A percentile compares a stretch with the other conserved stretches of the same genome.
These are phyloP conservation scores for Basidiobolus meristosporus DNA, from an alignment of 371 early-diverging fungal genomes.

Conservation along the genomic window DNA sequence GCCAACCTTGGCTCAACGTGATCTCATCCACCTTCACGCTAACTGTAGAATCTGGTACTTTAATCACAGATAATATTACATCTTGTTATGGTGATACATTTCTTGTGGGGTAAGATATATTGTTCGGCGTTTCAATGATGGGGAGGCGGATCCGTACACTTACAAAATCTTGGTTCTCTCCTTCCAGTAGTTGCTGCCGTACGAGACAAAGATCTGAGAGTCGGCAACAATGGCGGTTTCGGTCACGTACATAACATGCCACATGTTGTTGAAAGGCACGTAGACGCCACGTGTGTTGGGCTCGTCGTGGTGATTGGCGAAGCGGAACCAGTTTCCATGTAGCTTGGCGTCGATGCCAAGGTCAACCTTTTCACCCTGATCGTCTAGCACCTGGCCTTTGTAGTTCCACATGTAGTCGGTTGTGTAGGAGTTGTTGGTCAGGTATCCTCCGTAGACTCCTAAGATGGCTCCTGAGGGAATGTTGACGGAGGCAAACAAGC, in stretches of 20 bases:
- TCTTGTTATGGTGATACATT: too few species aligned
- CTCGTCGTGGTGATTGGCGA: constrained; percentile 4
- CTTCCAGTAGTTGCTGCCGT: constrained; percentile 3
- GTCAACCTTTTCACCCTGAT: neutral
- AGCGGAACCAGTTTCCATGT: constrained; percentile 3
- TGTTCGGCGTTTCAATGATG: too few species aligned
- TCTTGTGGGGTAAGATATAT: too few species aligned
- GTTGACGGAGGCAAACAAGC: constrained; percentile 1
- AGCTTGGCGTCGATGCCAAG: constrained; percentile 3
- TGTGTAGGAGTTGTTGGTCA: neutral
- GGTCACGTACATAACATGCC: constrained; percentile 2
- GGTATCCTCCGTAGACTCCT: constrained; percentile 3
- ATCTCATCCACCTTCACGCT: too few species aligned
- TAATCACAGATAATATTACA: too few species aligned
- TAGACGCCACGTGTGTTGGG: constrained; percentile 2
- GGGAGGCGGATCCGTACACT: too few species aligned
- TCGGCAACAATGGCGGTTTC: neutral
- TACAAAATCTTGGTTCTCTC: constrained; percentile 2
- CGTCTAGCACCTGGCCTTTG: constrained; percentile 1
- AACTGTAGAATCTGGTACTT: too few species aligned
- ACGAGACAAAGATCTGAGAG: constrained; percentile 4
- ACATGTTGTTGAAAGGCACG: constrained; percentile 1
- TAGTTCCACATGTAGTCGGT: constrained; percentile 3
- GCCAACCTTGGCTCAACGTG: too few species aligned
- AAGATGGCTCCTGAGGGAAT: neutral